Conservation (phyloP, 2,329 filamentous ascomycete species). For the Microdochium paspali region DNA sequence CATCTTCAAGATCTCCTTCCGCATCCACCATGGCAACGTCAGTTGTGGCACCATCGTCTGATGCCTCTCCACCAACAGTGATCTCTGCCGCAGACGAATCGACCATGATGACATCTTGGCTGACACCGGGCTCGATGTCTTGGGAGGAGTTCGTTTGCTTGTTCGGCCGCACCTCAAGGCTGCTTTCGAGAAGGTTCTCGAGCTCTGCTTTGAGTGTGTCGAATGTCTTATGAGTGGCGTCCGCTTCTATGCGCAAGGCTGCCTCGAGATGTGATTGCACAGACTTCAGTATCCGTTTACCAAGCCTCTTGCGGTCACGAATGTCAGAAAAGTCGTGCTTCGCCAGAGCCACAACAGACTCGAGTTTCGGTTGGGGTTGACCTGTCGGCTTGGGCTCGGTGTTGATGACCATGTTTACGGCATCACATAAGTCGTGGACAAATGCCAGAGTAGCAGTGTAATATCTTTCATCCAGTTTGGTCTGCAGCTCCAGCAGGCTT, state of each 20-base stretch:
- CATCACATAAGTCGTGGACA: constrained; percentile 43
- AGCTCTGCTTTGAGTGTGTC: constrained; percentile 65
- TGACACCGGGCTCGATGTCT: constrained; percentile 28
- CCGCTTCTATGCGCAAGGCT: constrained; percentile 72
- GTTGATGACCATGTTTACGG: constrained; percentile 44
- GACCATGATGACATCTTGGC: constrained; percentile 40
- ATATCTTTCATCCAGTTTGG: constrained; percentile 41
- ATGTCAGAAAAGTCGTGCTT: constrained; percentile 55
- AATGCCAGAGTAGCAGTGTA: constrained; percentile 52
- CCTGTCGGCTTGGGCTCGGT: constrained; percentile 20
- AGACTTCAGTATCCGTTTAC: constrained; percentile 79
- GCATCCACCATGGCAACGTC: constrained; percentile 28
- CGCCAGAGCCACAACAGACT: constrained; percentile 34
- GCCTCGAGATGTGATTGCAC: constrained; percentile 70
- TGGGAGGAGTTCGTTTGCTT: constrained; percentile 20
- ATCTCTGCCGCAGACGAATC: constrained; percentile 38
- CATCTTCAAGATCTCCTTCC: constrained; percentile 23
- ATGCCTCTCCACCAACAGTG: constrained; percentile 26
- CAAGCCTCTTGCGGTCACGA: constrained; percentile 74
- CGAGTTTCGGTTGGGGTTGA: constrained; percentile 16
- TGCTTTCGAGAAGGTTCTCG: constrained; percentile 61
- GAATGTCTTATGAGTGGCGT: constrained; percentile 60
- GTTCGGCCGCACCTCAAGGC: constrained; percentile 42
- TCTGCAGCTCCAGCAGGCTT: constrained; percentile 39
- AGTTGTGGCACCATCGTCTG: constrained; percentile 13